Evolutionary conservation across 2,329 filamentous ascomycete genomes (phyloP).

Genomic region (Cryphonectria japonica): DNA sequence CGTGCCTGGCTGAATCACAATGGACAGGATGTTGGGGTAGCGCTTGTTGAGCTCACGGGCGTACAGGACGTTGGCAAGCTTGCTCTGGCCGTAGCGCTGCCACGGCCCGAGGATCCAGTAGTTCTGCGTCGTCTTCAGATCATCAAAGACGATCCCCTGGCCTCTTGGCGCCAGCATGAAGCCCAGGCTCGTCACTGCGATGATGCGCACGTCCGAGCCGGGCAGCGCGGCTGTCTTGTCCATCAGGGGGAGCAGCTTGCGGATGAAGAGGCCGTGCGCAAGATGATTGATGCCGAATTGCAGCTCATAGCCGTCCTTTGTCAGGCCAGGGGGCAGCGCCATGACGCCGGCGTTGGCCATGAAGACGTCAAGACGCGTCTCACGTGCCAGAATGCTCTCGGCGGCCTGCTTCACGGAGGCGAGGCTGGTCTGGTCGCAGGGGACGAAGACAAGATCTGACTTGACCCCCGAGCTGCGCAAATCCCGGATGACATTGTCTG

Average conservation of each 20-base stretch:
- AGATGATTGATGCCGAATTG: constrained; percentile 54
- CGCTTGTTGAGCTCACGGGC: constrained; percentile 36
- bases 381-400: not conserved
- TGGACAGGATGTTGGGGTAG: constrained; percentile 35
- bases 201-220: constrained; percentile 34
- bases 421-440: constrained; percentile 40
- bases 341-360: constrained; percentile 53
- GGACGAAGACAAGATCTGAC: constrained; percentile 33
- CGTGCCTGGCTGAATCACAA: constrained; percentile 37
- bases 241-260: constrained; percentile 39
- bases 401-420: constrained; percentile 36
- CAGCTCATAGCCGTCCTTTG: constrained; percentile 50
- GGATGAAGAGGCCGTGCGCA: constrained; percentile 48
- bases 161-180: too few species aligned
- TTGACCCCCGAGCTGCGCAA: constrained; percentile 35
- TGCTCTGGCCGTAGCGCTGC: constrained; percentile 41
- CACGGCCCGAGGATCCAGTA: constrained; percentile 20
- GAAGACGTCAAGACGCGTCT: constrained; percentile 46
- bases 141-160: not conserved
- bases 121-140: constrained; percentile 7
- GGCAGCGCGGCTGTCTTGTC: constrained; percentile 28
- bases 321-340: constrained; percentile 40
- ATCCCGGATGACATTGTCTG: constrained; percentile 39
- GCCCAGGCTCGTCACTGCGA: constrained; percentile 22
- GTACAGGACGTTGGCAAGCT: constrained; percentile 41